Evolutionary conservation across 805 yeast genomes (phyloP), one percentile per base, ranked within the genome.

Genomic region (Nakazawaea pomicola): DNA sequence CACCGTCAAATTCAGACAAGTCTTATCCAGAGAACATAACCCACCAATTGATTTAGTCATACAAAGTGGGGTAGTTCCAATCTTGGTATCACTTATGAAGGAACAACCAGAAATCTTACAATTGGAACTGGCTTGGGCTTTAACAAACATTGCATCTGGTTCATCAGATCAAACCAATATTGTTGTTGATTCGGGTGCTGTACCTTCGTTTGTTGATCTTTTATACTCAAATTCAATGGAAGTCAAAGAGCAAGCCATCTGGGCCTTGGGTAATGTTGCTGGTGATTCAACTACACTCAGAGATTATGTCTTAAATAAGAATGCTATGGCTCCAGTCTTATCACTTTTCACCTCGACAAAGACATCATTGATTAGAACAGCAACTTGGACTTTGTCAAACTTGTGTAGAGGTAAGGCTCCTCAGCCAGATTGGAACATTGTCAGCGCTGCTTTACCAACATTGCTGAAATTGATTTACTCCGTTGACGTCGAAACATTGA

Each of bases 51-150:
- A 89, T 63, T 67, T 84, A 46, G 98, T 93, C 27, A 90, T 93
- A 49, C 84, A 86, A 59, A 74, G 90, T 40, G 98, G 98, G 34
- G 96, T 91, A 25, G 93, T 93, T 40, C 95, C 97, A 45, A 80
- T 81, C 40, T 76, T 93, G 60, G 96, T 93, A 41, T 80, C 76
- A 53, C 88, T 90, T 54, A 83, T 93, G 89, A 68, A 70, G 45
- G 70, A 76, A 40, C 89, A 86, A 51, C 86, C 90, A 3, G 89
- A 86, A 55, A 78, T 85, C 72, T 73, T 93, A 54, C 98, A 91
- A 66, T 77, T 93, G 54, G 99, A 93, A 69, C 96, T 98, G 10
- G 97, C 99, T 7, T 93, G 99, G 99, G 98, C 98, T n/a, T 75
- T 93, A 52, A 93, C 99, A 38, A 93, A 93, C 61, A 91, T 93